A percentile compares a stretch with the other conserved stretches of the same genome.
Conservation (phyloP, 768 basidiomycete genomes). For the Lentinula sp. region DNA sequence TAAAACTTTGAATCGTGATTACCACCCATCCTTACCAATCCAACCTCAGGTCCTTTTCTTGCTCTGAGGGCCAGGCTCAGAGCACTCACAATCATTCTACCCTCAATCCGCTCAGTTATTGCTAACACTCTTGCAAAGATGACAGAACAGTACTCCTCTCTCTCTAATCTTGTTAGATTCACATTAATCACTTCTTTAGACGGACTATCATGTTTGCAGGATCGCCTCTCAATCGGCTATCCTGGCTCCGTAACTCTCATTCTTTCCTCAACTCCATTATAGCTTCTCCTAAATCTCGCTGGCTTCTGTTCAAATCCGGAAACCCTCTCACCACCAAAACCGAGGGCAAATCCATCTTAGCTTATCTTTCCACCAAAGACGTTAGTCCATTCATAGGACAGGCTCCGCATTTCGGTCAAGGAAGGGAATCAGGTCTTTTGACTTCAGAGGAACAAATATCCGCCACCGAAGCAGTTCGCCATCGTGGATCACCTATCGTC, state of each 20-base stretch:
- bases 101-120: conserved; percentile 1
- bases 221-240: conserved; percentile 74
- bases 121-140: conserved; percentile 2
- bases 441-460: conserved; percentile 23
- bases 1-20: background rate
- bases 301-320: conserved; percentile 73
- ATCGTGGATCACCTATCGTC: conserved; percentile 55
- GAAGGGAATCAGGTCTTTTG: conserved; percentile 30
- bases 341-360: conserved; percentile 31
- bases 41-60: background rate
- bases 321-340: conserved; percentile 53
- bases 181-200: background rate
- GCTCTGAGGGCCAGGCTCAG: background rate
- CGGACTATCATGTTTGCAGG: conserved; percentile 26
- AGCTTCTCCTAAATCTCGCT: conserved; percentile 52
- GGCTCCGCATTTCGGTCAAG: conserved; percentile 69
- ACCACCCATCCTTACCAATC: background rate
- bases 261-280: conserved; percentile 72
- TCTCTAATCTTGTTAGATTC: no score
- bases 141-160: background rate
- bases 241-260: conserved; percentile 73
- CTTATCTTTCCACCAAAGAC: conserved; percentile 53
- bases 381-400: conserved; percentile 61
- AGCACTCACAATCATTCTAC: background rate
- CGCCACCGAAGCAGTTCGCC: conserved; percentile 49